Evolutionary conservation across 1,284 basidiomycete species (phyloP).

Genomic region (Ceratobasidium sp.): DNA sequence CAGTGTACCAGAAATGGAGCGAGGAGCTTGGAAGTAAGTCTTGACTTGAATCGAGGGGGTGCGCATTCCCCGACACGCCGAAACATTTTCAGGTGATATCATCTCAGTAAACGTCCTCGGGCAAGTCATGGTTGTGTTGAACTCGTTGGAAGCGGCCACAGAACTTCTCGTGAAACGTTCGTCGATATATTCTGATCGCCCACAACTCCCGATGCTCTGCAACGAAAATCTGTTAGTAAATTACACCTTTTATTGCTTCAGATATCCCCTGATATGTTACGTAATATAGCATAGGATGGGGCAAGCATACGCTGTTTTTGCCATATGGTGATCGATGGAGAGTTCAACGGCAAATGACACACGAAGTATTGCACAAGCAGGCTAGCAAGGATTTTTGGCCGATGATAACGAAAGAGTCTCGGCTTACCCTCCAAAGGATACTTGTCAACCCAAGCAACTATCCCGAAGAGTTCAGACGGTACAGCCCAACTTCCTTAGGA

Average conservation of each 20-base stretch:
- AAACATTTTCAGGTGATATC: slow-evolving; percentile 47
- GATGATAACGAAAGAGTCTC: slow-evolving; percentile 11
- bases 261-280: too few relatives aligned
- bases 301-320: slow-evolving; percentile 1
- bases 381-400: slow-evolving; percentile 13
- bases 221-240: slow-evolving; percentile 5
- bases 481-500: not conserved
- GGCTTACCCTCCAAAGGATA: not conserved
- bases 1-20: slow-evolving; percentile 2
- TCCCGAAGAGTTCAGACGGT: slow-evolving; percentile 1
- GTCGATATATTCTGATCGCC: slow-evolving; percentile 45
- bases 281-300: slow-evolving; percentile 5
- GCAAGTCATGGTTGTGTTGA: slow-evolving; percentile 46
- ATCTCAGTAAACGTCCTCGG: slow-evolving; percentile 45
- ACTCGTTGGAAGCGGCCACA: slow-evolving; percentile 44
- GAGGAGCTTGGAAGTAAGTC: slow-evolving; percentile 5
- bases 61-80: too few relatives aligned
- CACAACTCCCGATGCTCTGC: slow-evolving; percentile 44
- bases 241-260: too few relatives aligned
- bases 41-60: too few relatives aligned
- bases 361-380: not conserved
- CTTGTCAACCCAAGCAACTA: not conserved
- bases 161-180: slow-evolving; percentile 47
- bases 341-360: not conserved
- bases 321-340: slow-evolving; percentile 23